Conservation (phyloP, 208 protist genomes). For the Crithidia sp. region DNA sequence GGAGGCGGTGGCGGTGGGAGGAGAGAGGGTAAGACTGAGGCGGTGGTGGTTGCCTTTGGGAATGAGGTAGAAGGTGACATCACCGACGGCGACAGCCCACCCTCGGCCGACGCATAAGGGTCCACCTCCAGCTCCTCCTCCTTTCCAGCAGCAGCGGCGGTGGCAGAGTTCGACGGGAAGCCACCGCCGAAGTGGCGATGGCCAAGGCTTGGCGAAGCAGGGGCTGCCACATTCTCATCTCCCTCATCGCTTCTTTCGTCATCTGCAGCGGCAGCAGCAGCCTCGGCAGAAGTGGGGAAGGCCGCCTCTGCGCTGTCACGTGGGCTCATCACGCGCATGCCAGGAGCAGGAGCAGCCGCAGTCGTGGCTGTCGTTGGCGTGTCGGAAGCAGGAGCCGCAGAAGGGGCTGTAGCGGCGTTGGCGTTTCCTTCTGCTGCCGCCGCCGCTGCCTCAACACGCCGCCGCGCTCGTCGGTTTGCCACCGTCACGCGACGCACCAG, state of each 20-base stretch:
- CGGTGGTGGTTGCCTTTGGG: neutral
- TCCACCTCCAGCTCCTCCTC: slow-evolving; percentile 1
- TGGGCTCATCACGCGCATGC: neutral
- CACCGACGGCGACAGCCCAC: neutral
- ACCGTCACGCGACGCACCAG: slow-evolving; percentile 29
- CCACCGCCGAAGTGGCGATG: slow-evolving; percentile 11
- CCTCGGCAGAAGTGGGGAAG: neutral
- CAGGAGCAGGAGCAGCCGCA: too few relatives aligned
- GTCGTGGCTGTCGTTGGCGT: too few relatives aligned
- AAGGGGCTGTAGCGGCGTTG: neutral
- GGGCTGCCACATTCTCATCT: neutral
- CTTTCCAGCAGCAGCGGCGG: neutral
- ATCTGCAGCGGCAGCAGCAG: neutral
- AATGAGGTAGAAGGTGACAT: slow-evolving; percentile 1
- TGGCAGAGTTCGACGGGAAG: neutral
- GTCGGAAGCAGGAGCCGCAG: neutral
- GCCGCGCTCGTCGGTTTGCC: slow-evolving; percentile 19
- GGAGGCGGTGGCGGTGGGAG: neutral
- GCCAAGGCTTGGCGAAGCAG: slow-evolving; percentile 10
- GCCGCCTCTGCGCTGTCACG: neutral
- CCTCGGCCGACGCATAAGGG: neutral
- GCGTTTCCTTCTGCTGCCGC: neutral
- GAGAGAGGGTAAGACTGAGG: too few relatives aligned
- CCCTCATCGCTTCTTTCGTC: neutral
- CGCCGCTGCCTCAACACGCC: slow-evolving; percentile 9